Conservation (phyloP, 2,329 filamentous ascomycete species). For the Leptographium radiaticola region DNA sequence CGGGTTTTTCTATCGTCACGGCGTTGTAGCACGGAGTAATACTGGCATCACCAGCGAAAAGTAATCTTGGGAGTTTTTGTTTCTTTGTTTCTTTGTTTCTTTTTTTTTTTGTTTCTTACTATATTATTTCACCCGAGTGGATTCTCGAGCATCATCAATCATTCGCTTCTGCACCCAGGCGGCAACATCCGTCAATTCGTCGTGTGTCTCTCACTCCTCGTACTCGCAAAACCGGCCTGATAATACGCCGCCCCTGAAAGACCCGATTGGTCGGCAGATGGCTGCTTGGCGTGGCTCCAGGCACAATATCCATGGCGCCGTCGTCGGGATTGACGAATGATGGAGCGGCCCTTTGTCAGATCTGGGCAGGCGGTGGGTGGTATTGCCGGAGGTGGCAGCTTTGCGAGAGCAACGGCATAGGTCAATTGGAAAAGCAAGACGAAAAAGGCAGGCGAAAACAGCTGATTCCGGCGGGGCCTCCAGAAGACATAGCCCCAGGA, state of each 20-base stretch:
- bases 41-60: not conserved
- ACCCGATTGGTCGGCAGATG: too few relatives aligned
- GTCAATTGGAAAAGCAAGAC: not conserved
- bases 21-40: not conserved
- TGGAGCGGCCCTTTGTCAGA: not conserved
- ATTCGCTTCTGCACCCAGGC: too few relatives aligned
- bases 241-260: too few relatives aligned
- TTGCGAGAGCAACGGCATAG: not conserved
- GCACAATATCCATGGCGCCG: too few relatives aligned
- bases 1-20: not conserved
- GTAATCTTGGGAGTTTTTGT: not conserved
- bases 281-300: too few relatives aligned
- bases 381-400: not conserved
- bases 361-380: not conserved
- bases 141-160: too few relatives aligned
- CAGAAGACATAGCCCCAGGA: not conserved
- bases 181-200: too few relatives aligned
- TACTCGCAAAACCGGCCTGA: too few relatives aligned
- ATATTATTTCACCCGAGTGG: not conserved
- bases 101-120: not conserved
- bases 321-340: conserved; percentile 1
- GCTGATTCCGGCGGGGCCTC: conserved; percentile 4
- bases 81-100: not conserved
- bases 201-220: too few relatives aligned
- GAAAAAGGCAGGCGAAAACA: conserved; percentile 3